A percentile compares a stretch with the other conserved stretches of the same genome.
phyloP scores from a whole-genome alignment of 2,329 filamentous ascomycete species.

The Colletotrichum magnum region DNA sequence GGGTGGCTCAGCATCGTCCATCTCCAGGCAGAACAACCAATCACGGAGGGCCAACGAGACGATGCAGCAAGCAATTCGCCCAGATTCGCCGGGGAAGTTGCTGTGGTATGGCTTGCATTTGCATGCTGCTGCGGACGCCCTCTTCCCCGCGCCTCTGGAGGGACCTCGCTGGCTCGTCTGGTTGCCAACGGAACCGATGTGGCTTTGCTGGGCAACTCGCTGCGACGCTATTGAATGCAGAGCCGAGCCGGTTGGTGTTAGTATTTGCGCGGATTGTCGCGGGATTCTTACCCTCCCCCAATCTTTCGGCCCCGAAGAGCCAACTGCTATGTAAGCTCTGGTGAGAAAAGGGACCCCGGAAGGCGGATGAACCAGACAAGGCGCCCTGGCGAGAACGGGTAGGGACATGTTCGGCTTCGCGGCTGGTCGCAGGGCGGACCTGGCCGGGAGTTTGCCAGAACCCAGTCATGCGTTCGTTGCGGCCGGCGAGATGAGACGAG shows the following conservation, averaged over 20 bases:
- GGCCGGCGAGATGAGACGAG: conserved; percentile 8
- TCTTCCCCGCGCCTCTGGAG: too few relatives aligned
- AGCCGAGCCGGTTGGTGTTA: neutral
- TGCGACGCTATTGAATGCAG: conserved; percentile 18
- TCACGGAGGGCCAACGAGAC: neutral
- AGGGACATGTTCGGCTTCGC: neutral
- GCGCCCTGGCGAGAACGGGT: too few relatives aligned
- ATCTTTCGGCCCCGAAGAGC: too few relatives aligned
- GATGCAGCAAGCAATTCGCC: neutral
- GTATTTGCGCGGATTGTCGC: neutral
- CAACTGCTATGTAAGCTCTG: too few relatives aligned
- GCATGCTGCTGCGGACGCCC: too few relatives aligned
- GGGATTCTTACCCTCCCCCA: too few relatives aligned
- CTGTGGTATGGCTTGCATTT: neutral
- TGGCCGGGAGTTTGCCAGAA: conserved; percentile 16
- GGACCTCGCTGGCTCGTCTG: too few relatives aligned
- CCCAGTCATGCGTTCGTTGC: neutral
- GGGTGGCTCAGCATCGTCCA: neutral
- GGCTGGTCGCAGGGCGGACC: conserved; percentile 11
- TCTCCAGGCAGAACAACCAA: neutral
- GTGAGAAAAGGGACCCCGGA: too few relatives aligned
- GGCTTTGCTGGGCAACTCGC: conserved; percentile 34
- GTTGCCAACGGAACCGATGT: conserved; percentile 1
- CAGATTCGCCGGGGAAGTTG: too few relatives aligned
- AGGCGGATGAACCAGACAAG: too few relatives aligned